A percentile compares a stretch with the other conserved stretches of the same genome.
Conservation (phyloP, 352 stramenopile species). For the Phytopythium mirpurense region DNA sequence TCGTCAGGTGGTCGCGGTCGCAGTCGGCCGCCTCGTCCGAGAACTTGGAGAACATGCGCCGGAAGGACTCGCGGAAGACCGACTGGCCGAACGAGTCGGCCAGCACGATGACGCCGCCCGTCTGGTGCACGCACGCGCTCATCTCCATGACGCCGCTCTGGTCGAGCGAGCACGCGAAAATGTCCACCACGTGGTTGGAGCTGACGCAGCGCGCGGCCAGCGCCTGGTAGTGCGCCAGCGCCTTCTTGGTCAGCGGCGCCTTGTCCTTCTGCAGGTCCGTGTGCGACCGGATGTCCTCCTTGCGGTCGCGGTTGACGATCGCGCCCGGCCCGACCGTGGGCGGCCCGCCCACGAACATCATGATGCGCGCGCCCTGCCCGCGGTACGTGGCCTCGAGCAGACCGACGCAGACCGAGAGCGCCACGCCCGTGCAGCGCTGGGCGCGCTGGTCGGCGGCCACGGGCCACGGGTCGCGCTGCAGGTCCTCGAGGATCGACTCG, state of each 20-base stretch:
- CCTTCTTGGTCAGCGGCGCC: constrained; percentile 93
- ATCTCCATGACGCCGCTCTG: constrained; percentile 98
- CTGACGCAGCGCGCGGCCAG: constrained; percentile 91
- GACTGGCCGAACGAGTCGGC: constrained; percentile 98
- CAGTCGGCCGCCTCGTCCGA: constrained; percentile 92
- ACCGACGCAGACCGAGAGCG: constrained; percentile 94
- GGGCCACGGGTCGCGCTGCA: constrained; percentile 98
- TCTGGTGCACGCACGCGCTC: constrained; percentile 96
- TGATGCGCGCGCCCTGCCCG: constrained; percentile 93
- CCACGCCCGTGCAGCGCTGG: constrained; percentile 95
- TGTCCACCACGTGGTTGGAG: constrained; percentile 96
- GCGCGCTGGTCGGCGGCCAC: constrained; percentile 94
- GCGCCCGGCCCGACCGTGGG: constrained; percentile 94
- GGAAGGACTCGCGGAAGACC: constrained; percentile 98
- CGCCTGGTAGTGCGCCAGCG: constrained; percentile 93
- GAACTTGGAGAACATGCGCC: constrained; percentile 96
- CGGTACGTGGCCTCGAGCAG: constrained; percentile 96
- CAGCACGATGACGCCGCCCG: constrained; percentile 98
- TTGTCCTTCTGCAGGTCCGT: constrained; percentile 94
- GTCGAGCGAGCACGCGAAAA: constrained; percentile 99
- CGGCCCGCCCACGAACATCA: constrained; percentile 98
- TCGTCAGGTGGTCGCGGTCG: constrained; percentile 94
- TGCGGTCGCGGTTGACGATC: constrained; percentile 94
- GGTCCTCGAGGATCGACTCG: constrained; percentile 97
- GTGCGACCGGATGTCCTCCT: constrained; percentile 97